These are phyloP conservation scores for Penicillium crystallinum DNA, from an alignment of 495 filamentous ascomycete species.

Conservation along the genomic window DNA sequence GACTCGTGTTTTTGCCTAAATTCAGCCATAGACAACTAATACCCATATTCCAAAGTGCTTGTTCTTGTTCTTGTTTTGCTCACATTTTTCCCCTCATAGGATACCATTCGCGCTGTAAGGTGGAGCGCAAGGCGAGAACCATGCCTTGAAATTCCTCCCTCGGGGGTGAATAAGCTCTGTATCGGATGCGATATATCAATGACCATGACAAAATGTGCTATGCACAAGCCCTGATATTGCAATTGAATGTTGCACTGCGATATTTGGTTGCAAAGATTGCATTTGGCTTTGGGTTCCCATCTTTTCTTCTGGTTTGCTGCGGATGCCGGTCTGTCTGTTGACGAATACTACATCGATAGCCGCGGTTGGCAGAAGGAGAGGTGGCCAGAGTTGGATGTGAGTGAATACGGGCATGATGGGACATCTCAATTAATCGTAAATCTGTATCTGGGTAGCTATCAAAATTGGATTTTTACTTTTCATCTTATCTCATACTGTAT, in stretches of 20 bases:
- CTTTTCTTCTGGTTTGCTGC: slow-evolving; percentile 1
- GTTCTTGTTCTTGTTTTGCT: slow-evolving; percentile 3
- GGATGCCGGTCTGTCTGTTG: slow-evolving; percentile 22
- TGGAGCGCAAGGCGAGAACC: slow-evolving; percentile 54
- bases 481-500: not conserved
- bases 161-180: slow-evolving; percentile 50
- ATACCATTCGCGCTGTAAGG: slow-evolving; percentile 47
- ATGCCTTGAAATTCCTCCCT: slow-evolving; percentile 49
- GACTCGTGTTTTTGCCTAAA: slow-evolving; percentile 37
- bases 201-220: slow-evolving; percentile 15
- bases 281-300: slow-evolving; percentile 11
- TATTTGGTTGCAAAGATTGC: slow-evolving; percentile 8
- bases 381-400: slow-evolving; percentile 8
- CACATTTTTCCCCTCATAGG: slow-evolving; percentile 4
- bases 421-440: slow-evolving; percentile 13
- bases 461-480: not conserved
- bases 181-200: slow-evolving; percentile 54
- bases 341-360: slow-evolving; percentile 21
- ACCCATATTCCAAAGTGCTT: slow-evolving; percentile 10
- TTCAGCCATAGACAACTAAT: slow-evolving; percentile 28
- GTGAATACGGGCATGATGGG: slow-evolving; percentile 17
- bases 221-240: slow-evolving; percentile 5
- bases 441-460: not conserved
- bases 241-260: slow-evolving; percentile 2
- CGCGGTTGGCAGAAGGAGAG: slow-evolving; percentile 5